Base-by-base conservation (phyloP, 495 filamentous ascomycete genomes). In the Xylaria telfairii region DNA sequence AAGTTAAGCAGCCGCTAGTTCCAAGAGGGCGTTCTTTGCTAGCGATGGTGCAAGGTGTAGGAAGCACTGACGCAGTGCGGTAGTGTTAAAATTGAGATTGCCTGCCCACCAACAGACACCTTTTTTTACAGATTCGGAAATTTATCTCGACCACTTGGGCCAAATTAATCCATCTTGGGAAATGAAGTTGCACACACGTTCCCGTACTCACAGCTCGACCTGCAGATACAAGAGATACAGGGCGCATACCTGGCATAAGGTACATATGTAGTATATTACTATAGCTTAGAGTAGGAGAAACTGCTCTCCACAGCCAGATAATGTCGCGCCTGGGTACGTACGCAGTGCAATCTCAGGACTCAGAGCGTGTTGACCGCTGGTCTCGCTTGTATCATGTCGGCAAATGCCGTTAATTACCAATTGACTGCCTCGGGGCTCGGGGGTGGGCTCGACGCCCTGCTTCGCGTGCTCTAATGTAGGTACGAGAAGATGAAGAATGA, bases 101-200 rank as follows among this genome's bases (percentile, higher is more conserved):
- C 30, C 54, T 59, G 13, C 15, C 24, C 24, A 26, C 49, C 10
- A 6, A 10, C 49, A 9, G 19, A 10, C 46, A 41, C 3, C 9
- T 3, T 15, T 59, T 59, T 15, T 9, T 3, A 37, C 56, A 9
- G 19, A 62, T 42, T 62, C 59, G 59, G 59, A 62, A 62, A 62
- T 42, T 62, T 62, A 4, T 32, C 59, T 59, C 21, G 6, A 42
- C 59, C 4, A 41, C 57, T 41, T 37, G 30, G 57, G 24, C 57
- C 59, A 62, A 42, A 62, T 62, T 62, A 62, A 41, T 41, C 37
- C 37, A 62, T 26, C 37, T 42, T 42, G 59, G 59, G 59, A 62
- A 62, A 62, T 42, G 59, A 62, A 62, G 37, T 28, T 62, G 28
- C 59, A 41, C 37, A 62, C 10, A 42, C 21, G 37, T 62, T 24